Evolutionary conservation across 345 rosid species (phyloP).

Genomic region (Psidium guajava): DNA sequence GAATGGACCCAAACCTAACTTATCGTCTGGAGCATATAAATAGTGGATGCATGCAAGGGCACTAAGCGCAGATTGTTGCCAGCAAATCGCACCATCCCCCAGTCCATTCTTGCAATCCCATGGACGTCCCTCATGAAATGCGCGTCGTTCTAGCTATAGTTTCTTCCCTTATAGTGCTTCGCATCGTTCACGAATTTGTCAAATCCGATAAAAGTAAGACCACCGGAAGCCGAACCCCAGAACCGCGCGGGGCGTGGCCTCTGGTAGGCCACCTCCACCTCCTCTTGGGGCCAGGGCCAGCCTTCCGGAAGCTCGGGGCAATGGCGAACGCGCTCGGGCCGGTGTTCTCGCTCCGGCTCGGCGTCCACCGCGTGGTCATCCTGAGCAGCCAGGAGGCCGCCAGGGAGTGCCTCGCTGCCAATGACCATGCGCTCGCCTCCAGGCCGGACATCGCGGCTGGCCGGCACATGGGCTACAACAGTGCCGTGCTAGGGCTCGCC

Average conservation of each 20-base stretch:
- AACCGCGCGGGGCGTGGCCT: constrained; percentile 3
- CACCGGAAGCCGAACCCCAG: not conserved
- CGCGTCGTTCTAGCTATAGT: not conserved
- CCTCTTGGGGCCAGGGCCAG: not conserved
- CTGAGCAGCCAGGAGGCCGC: constrained; percentile 4
- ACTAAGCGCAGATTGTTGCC: not conserved
- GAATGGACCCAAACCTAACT: too few species aligned
- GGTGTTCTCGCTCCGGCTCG: constrained; percentile 1
- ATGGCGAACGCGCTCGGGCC: constrained; percentile 3
- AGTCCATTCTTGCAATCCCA: not conserved
- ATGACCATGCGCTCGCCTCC: not conserved
- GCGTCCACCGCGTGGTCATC: not conserved
- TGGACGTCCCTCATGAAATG: not conserved
- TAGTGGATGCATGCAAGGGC: not conserved
- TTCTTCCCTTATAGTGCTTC: not conserved
- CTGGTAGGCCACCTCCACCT: constrained; percentile 13
- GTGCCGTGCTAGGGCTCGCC: constrained; percentile 2
- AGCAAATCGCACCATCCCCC: not conserved
- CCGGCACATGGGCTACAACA: constrained; percentile 1
- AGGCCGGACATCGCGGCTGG: not conserved
- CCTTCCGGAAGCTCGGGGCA: not conserved
- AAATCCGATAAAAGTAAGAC: not conserved
- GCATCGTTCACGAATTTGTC: not conserved
- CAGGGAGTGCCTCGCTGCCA: constrained; percentile 1
- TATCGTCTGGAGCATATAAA: not conserved